These are phyloP conservation scores for Penicillium waksmanii DNA, from an alignment of 495 filamentous ascomycete species.

Conservation along the genomic window DNA sequence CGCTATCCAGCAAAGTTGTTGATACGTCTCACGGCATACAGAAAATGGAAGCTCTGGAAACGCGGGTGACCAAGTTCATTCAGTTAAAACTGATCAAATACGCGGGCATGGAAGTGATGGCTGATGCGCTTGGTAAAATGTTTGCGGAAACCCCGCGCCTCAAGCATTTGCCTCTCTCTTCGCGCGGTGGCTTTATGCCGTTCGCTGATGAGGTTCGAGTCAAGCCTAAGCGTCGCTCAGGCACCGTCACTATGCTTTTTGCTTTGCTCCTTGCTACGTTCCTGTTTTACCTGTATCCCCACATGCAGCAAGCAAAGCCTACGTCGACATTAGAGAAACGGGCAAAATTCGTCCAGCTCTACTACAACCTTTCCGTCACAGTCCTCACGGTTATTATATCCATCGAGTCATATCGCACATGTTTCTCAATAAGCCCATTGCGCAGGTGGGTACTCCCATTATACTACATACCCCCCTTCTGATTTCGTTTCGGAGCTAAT, in stretches of 20 bases:
- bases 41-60: constrained; percentile 14
- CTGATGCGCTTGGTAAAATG: not conserved
- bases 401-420: constrained; percentile 25
- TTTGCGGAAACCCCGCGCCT: not conserved
- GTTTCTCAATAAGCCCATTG: constrained; percentile 11
- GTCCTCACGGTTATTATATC: constrained; percentile 10
- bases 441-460: constrained; percentile 13
- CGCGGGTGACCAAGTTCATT: constrained; percentile 4
- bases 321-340: not conserved
- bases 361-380: constrained; percentile 4
- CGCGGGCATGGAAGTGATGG: not conserved
- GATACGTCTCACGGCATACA: not conserved
- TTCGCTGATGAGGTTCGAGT: constrained; percentile 12
- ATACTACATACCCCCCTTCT: not conserved
- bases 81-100: not conserved
- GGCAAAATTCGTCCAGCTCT: not conserved
- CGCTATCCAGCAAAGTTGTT: not conserved
- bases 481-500: constrained; percentile 2
- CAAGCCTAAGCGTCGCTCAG: not conserved
- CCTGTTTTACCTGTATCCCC: not conserved
- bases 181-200: not conserved
- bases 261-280: constrained; percentile 1
- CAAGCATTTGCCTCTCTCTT: constrained; percentile 13
- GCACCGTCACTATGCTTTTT: not conserved
- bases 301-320: not conserved